Evolutionary conservation across 78 protist species (phyloP).

Genomic region (Dictyostelium capitatum): DNA sequence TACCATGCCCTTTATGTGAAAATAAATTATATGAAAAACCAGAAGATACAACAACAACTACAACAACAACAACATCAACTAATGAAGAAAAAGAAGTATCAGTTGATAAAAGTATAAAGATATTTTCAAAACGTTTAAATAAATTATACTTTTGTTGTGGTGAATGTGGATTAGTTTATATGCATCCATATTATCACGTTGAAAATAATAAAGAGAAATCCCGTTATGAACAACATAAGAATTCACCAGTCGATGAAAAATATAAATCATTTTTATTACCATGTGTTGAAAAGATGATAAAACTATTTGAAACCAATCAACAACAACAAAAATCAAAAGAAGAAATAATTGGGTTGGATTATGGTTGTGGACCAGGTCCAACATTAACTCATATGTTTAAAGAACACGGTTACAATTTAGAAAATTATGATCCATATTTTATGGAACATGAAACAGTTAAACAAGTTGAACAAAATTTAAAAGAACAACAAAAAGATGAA

Average conservation of each 20-base stretch:
- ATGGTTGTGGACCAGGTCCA: conserved; percentile 80
- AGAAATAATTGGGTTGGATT: conserved; percentile 27
- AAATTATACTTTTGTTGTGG: conserved; percentile 32
- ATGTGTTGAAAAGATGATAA: neutral
- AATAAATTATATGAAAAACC: neutral
- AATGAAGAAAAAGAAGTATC: neutral
- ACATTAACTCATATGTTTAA: conserved; percentile 33
- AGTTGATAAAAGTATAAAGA: neutral
- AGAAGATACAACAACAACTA: neutral
- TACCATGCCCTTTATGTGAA: conserved; percentile 18
- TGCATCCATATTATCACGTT: conserved; percentile 53
- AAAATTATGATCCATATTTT: conserved; percentile 73
- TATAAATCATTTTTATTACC: conserved; percentile 33
- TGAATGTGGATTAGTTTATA: conserved; percentile 40
- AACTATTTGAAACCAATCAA: neutral
- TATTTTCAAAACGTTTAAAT: neutral
- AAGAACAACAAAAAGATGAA: neutral
- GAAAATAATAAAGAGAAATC: conserved; percentile 40
- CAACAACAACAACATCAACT: neutral
- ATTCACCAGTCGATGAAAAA: conserved; percentile 39
- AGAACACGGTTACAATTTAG: neutral
- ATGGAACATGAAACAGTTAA: neutral
- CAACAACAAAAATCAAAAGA: neutral
- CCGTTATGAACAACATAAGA: conserved; percentile 38
- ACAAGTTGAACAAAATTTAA: neutral